phyloP scores from a whole-genome alignment of 106 monocot species.

The Agapanthus africanus region DNA sequence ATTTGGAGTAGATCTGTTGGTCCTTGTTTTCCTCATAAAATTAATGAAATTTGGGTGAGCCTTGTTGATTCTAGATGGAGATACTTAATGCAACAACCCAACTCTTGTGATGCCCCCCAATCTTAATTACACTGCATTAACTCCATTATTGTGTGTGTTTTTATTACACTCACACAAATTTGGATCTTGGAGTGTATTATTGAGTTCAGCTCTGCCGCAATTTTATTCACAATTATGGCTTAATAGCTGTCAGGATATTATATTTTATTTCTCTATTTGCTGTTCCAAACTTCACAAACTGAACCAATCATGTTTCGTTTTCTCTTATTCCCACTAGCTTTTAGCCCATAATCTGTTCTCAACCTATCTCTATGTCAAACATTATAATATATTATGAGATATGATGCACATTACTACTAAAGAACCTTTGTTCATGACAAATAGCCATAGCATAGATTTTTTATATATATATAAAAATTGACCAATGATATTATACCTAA shows the following conservation, averaged over 20 bases:
- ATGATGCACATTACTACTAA: too few species aligned
- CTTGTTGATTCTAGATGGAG: not conserved
- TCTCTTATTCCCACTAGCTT: not conserved
- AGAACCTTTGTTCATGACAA: not conserved
- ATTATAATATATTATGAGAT: not conserved
- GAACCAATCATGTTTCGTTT: not conserved
- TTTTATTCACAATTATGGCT: not conserved
- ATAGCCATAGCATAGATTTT: not conserved
- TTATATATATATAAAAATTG: too few species aligned
- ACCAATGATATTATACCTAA: not conserved
- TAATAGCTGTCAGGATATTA: slow-evolving; percentile 7
- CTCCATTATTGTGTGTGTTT: slow-evolving; percentile 6
- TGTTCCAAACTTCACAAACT: slow-evolving; percentile 1
- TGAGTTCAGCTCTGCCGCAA: slow-evolving; percentile 1
- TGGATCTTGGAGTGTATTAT: slow-evolving; percentile 8
- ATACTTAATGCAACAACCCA: not conserved
- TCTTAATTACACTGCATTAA: not conserved
- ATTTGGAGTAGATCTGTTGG: too few species aligned
- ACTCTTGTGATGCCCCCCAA: not conserved
- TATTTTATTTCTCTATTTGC: slow-evolving; percentile 9
- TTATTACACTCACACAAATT: not conserved
- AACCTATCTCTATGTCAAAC: slow-evolving; percentile 5
- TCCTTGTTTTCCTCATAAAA: not conserved
- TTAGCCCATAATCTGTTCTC: not conserved
- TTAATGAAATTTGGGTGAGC: not conserved